Percentiles rank a stretch among this genome's conserved stretches.
Evolutionary conservation across 2,329 filamentous ascomycete species (phyloP).

Genomic region (Aspergillus flavus): DNA sequence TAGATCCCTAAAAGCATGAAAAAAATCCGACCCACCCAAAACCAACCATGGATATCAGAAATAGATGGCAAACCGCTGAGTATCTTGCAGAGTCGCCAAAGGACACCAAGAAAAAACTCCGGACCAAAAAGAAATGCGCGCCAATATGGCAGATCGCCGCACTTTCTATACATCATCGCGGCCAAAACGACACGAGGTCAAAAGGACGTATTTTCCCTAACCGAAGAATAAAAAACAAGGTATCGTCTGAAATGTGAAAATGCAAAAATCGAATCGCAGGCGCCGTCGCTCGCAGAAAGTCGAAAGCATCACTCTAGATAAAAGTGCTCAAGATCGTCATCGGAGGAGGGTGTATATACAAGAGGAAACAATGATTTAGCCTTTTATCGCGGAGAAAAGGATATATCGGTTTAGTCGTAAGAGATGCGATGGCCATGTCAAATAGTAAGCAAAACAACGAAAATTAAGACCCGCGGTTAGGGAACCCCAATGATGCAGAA

Average conservation of each 20-base stretch:
- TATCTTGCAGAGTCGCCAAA: constrained; percentile 34
- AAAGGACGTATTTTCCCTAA: constrained; percentile 37
- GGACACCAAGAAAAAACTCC: constrained; percentile 40
- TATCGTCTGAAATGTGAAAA: constrained; percentile 36
- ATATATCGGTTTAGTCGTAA: constrained; percentile 31
- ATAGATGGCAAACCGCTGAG: constrained; percentile 26
- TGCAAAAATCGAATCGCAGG: constrained; percentile 44
- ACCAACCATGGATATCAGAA: constrained; percentile 32
- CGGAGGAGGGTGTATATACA: constrained; percentile 40
- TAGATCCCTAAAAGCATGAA: constrained; percentile 40
- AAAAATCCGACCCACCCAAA: constrained; percentile 28
- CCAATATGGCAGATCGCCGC: constrained; percentile 38
- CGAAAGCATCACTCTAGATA: constrained; percentile 40
- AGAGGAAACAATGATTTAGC: constrained; percentile 31
- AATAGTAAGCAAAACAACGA: constrained; percentile 31
- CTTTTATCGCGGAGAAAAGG: constrained; percentile 26
- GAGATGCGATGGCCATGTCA: constrained; percentile 31
- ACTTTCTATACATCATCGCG: constrained; percentile 46
- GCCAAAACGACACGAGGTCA: constrained; percentile 34
- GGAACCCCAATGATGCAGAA: constrained; percentile 42
- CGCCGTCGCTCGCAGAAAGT: constrained; percentile 46
- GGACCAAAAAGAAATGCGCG: constrained; percentile 37
- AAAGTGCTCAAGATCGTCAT: constrained; percentile 39
- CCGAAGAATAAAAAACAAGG: constrained; percentile 38
- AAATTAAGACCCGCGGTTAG: constrained; percentile 41